Percentiles rank a stretch among this genome's conserved stretches.
These are phyloP conservation scores for Cardamine resedifolia DNA, from an alignment of 345 rosid species.

Conservation along the genomic window DNA sequence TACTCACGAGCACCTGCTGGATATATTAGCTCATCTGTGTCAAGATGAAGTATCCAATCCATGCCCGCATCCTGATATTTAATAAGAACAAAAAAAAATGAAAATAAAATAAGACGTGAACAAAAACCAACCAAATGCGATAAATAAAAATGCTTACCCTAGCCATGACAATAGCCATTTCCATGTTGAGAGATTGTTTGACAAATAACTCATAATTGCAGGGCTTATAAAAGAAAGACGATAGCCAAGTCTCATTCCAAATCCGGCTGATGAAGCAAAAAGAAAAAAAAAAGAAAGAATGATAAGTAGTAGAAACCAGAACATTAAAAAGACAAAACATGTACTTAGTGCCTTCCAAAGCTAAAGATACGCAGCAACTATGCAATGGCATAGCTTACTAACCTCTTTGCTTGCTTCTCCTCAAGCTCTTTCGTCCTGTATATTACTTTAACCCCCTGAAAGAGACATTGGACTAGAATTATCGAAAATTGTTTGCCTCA, in stretches of 20 bases:
- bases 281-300: background rate
- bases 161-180: slow-evolving; percentile 99
- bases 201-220: slow-evolving; percentile 97
- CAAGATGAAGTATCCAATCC: slow-evolving; percentile 97
- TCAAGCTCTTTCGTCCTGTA: slow-evolving; percentile 84
- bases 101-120: slow-evolving; percentile 9
- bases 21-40: slow-evolving; percentile 87
- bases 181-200: slow-evolving; percentile 99
- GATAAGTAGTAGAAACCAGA: slow-evolving; percentile 17
- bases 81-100: slow-evolving; percentile 4
- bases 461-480: slow-evolving; percentile 21
- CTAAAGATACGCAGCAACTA: background rate
- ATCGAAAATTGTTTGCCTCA: slow-evolving; percentile 1
- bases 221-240: slow-evolving; percentile 94
- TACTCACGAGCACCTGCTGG: slow-evolving; percentile 93
- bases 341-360: background rate
- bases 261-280: slow-evolving; percentile 59
- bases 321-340: slow-evolving; percentile 3
- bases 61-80: slow-evolving; percentile 66
- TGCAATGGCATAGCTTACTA: slow-evolving; percentile 6
- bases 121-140: slow-evolving; percentile 23
- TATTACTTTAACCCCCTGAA: slow-evolving; percentile 84
- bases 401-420: slow-evolving; percentile 94
- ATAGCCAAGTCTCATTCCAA: slow-evolving; percentile 98
- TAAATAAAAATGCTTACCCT: slow-evolving; percentile 63